Evolutionary conservation across 2,329 filamentous ascomycete species (phyloP).

Genomic region (Neonectria sp.): DNA sequence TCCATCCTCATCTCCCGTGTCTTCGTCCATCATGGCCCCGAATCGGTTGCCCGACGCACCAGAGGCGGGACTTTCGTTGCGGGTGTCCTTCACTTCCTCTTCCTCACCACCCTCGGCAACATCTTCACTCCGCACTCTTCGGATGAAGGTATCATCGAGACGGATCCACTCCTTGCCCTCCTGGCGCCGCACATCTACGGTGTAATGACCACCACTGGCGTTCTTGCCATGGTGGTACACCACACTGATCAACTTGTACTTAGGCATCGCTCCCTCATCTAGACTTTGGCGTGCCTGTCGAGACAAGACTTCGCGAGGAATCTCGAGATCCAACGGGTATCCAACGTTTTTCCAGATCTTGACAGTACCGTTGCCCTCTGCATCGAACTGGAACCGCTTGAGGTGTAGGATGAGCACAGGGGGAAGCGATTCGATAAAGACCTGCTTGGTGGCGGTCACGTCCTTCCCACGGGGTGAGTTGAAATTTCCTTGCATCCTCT

Average conservation of each 20-base stretch:
- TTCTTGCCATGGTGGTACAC: constrained; percentile 99
- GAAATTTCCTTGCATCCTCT: constrained; percentile 89
- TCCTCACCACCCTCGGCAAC: constrained; percentile 89
- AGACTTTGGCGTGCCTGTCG: constrained; percentile 77
- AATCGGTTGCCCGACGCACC: constrained; percentile 79
- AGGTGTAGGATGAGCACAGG: constrained; percentile 94
- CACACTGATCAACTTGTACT: constrained; percentile 89
- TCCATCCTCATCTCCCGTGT: constrained; percentile 76
- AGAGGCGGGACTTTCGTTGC: constrained; percentile 46
- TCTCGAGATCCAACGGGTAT: constrained; percentile 94
- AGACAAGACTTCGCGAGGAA: constrained; percentile 91
- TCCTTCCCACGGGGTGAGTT: constrained; percentile 83
- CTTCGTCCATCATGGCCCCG: constrained; percentile 77
- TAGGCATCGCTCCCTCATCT: constrained; percentile 79
- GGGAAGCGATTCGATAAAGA: constrained; percentile 92
- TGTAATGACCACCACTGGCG: constrained; percentile 96
- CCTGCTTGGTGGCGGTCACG: constrained; percentile 89
- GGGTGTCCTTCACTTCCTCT: constrained; percentile 76
- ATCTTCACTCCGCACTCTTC: constrained; percentile 87
- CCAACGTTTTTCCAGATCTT: constrained; percentile 99
- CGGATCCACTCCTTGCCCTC: constrained; percentile 97
- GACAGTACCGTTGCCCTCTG: constrained; percentile 82
- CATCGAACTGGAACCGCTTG: constrained; percentile 98
- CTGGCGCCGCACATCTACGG: constrained; percentile 94
- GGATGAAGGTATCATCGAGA: constrained; percentile 93